phyloP scores from a whole-genome alignment of 2,329 filamentous ascomycete genomes.

The Aspergillus arachidicola region DNA sequence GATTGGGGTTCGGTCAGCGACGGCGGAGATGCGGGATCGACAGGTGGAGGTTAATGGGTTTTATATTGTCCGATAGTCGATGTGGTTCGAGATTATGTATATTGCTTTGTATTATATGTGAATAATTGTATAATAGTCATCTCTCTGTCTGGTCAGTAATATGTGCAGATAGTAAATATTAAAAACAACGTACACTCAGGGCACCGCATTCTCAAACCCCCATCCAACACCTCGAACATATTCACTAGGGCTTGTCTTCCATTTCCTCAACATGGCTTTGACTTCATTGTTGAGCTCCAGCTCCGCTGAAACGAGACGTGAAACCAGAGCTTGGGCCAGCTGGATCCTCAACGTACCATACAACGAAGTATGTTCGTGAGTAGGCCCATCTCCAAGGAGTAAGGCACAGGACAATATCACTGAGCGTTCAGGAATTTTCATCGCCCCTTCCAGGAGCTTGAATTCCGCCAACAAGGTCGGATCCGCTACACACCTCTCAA shows the following conservation, averaged over 20 bases:
- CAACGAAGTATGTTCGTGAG: background rate
- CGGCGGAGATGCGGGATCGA: constrained; percentile 51
- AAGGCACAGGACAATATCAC: background rate
- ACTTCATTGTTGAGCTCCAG: background rate
- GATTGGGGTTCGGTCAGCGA: constrained; percentile 58
- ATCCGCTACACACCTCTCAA: background rate
- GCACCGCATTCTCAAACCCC: background rate
- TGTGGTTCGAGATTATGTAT: background rate
- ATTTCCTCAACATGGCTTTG: background rate
- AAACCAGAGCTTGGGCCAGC: background rate
- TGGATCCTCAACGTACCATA: background rate
- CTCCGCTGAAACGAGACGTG: background rate
- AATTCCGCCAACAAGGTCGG: background rate
- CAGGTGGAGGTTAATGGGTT: constrained; percentile 39
- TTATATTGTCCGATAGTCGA: constrained; percentile 37
- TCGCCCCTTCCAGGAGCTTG: background rate
- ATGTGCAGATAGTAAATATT: background rate
- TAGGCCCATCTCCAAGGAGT: background rate
- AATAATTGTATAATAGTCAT: background rate
- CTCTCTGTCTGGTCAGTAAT: background rate
- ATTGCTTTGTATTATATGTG: constrained; percentile 1
- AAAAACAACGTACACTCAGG: background rate
- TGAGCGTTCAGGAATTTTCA: background rate
- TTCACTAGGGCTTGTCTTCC: background rate
- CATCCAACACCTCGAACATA: background rate